Percentiles rank a stretch among this genome's conserved stretches.
These are phyloP conservation scores for Phytophthora cajani DNA, from an alignment of 352 stramenopile genomes.

Conservation along the genomic window DNA sequence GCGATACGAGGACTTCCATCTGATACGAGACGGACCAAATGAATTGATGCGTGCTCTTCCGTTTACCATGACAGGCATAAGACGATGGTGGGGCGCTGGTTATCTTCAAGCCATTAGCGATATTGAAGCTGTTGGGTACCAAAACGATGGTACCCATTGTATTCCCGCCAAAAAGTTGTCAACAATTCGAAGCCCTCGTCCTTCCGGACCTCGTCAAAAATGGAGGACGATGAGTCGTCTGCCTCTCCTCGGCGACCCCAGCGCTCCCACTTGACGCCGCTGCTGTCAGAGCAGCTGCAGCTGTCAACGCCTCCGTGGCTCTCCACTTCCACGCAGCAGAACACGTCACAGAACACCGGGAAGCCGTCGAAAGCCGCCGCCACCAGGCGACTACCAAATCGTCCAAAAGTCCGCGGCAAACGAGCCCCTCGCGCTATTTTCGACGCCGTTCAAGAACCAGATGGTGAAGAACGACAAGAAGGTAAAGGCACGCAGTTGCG, in stretches of 20 bases:
- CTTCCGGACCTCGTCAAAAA: background rate
- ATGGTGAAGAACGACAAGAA: background rate
- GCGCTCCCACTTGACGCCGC: conserved; percentile 27
- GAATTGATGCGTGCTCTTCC: too few species aligned
- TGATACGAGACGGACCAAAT: too few species aligned
- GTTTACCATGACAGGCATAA: too few species aligned
- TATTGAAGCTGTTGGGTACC: background rate
- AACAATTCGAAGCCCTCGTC: background rate
- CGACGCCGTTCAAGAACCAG: background rate
- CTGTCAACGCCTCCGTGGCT: conserved; percentile 22
- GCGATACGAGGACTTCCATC: too few species aligned
- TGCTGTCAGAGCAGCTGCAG: conserved; percentile 26
- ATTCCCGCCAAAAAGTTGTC: background rate
- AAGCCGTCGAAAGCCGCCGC: conserved; percentile 4
- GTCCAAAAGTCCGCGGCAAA: background rate
- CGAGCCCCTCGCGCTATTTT: background rate
- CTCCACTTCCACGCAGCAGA: conserved; percentile 7
- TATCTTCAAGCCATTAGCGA: background rate
- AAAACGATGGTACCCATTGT: background rate
- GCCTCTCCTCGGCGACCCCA: background rate
- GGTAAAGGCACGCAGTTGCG: too few species aligned
- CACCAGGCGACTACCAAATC: conserved; percentile 9
- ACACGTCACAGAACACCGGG: conserved; percentile 4
- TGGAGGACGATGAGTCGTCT: background rate
- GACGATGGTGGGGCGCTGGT: too few species aligned